Evolutionary conservation across 1,284 basidiomycete genomes (phyloP), one percentile per base, ranked within the genome.

Genomic region (Cutaneotrichosporon sp.): DNA sequence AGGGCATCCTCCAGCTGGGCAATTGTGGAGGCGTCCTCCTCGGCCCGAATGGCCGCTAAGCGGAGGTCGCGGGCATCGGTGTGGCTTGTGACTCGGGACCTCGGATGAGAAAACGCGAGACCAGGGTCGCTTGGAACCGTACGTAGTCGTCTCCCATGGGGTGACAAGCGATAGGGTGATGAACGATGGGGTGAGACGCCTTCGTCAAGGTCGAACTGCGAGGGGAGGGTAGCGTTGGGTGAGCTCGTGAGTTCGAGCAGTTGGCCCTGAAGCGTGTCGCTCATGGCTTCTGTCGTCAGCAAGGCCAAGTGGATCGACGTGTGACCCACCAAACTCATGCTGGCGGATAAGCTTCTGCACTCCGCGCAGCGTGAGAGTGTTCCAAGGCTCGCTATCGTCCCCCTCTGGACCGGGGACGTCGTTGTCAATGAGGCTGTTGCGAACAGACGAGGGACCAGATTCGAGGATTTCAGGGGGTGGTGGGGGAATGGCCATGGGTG

Each of bases 21-120:
- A 32, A 78, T 70, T 16, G 69, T 63, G 10, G 73, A 73, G 31
- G 76, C 74, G 21, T 69, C 65, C 52, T 75, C 75, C 14, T 65
- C 69, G 47, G 66, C 66, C 11, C 61, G 61, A 4, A 58, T 46
- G 14, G 56, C 56, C 13, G 62, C 58, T 4, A 58, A 32, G 7
- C 62, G 62, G 7, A 60, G 40, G 22, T 64, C 62, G 3, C 62
- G 52, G 16, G 42, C 42, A 31, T 58, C 42, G 31, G 30, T 58
- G 42, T 42, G 26, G 22, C 30, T 47, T 11, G 21, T 22, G 10
- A 53, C 31, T 4, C 36, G 30, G 16, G 53, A 32, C 32, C 58
- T 42, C 14, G 52, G 52, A 9, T 26, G 46, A 4, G 57, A 34
- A 34, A 61, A 52, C n/a, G 56, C 42, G 4, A 63, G 42, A 2